Percentiles rank a stretch among this genome's conserved stretches.
Conservation (phyloP, 1,139 yeast genomes). For the Trichomonascaceae sp. region DNA sequence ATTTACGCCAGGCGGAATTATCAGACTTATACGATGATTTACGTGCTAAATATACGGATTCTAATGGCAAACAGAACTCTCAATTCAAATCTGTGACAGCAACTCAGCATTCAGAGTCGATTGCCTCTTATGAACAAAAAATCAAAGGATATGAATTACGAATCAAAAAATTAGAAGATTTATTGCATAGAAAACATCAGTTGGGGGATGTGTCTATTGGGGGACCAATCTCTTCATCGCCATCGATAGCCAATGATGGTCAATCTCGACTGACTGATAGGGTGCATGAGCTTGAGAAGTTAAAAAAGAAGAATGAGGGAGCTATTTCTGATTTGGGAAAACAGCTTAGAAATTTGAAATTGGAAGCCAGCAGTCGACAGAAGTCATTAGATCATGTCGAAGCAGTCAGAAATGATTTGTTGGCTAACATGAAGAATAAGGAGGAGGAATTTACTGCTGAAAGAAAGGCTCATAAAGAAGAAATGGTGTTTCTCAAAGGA, state of each 20-base stretch:
- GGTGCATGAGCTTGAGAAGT: slow-evolving; percentile 33
- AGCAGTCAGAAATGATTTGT: slow-evolving; percentile 51
- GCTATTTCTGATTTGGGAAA: slow-evolving; percentile 33
- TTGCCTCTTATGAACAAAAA: slow-evolving; percentile 7
- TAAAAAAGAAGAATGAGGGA: slow-evolving; percentile 29
- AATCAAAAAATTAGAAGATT: slow-evolving; percentile 34
- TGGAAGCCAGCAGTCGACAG: slow-evolving; percentile 41
- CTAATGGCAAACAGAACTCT: slow-evolving; percentile 14
- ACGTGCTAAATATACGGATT: slow-evolving; percentile 11
- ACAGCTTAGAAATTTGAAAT: slow-evolving; percentile 59
- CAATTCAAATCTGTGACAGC: slow-evolving; percentile 3
- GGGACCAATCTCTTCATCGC: background rate
- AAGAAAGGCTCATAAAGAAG: slow-evolving; percentile 44
- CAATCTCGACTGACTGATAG: slow-evolving; percentile 27
- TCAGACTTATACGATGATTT: slow-evolving; percentile 23
- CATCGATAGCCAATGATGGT: slow-evolving; percentile 9
- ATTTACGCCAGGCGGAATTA: slow-evolving; percentile 19
- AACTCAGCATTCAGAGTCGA: slow-evolving; percentile 4
- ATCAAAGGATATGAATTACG: slow-evolving; percentile 32
- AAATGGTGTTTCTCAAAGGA: slow-evolving; percentile 41
- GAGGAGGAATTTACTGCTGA: slow-evolving; percentile 56
- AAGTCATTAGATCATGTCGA: slow-evolving; percentile 22
- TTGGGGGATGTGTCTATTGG: background rate
- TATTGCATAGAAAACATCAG: slow-evolving; percentile 33
- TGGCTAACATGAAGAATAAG: slow-evolving; percentile 60